phyloP scores from a whole-genome alignment of 1,284 basidiomycete species.

The Apiotrichum brassicae region DNA sequence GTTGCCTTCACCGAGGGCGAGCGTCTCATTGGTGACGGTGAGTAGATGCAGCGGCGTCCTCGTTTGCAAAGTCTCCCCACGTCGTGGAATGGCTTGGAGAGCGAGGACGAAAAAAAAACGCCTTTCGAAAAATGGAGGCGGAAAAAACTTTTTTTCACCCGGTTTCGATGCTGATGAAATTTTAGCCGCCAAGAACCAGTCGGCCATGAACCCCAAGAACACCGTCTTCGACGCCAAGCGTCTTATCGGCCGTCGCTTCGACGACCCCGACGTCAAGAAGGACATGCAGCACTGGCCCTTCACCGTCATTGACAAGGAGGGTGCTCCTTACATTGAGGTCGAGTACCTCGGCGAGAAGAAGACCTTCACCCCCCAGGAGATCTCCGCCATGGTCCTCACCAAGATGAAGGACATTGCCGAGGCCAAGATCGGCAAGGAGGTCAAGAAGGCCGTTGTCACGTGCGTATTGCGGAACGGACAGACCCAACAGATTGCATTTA shows the following conservation, averaged over 20 bases:
- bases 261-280: conserved; percentile 60
- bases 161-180: no score
- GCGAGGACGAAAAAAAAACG: no score
- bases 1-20: conserved; percentile 97
- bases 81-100: no score
- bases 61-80: no score
- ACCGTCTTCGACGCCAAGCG: conserved; percentile 97
- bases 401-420: conserved; percentile 91
- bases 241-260: conserved; percentile 92
- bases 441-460: conserved; percentile 62
- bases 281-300: conserved; percentile 68
- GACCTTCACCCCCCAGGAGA: conserved; percentile 60
- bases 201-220: conserved; percentile 92
- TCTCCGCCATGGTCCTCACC: conserved; percentile 95
- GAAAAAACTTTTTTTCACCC: not conserved
- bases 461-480: conserved; percentile 22
- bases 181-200: conserved; percentile 89
- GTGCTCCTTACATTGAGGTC: conserved; percentile 56
- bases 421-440: conserved; percentile 58
- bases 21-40: conserved; percentile 89
- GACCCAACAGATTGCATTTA: conserved; percentile 4
- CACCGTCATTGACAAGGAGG: conserved; percentile 56
- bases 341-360: conserved; percentile 57
- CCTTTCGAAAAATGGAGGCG: not conserved
- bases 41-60: no score